phyloP scores from a whole-genome alignment of 179 eudicot species.

The Spergularia azorica region DNA sequence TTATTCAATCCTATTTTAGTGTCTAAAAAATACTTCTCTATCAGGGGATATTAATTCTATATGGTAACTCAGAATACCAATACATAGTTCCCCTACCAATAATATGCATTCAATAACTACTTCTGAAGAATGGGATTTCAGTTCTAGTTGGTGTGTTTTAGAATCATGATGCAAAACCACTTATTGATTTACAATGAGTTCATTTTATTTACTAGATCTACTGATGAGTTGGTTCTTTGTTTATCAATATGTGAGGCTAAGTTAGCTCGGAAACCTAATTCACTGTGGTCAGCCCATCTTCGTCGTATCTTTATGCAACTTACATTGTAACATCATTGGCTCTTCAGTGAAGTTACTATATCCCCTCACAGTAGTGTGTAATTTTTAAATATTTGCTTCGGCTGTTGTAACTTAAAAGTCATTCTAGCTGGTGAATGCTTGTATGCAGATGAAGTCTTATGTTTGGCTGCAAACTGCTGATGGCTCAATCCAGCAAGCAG shows the following conservation, averaged over 20 bases:
- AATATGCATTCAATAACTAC: too few relatives aligned
- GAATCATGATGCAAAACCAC: neutral
- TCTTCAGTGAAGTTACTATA: neutral
- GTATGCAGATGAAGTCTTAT: constrained; percentile 62
- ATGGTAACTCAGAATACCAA: too few relatives aligned
- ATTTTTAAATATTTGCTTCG: neutral
- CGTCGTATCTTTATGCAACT: neutral
- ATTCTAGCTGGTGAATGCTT: neutral
- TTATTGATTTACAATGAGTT: neutral
- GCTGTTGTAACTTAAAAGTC: neutral
- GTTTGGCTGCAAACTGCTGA: constrained; percentile 83
- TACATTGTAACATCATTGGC: neutral
- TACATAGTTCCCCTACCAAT: too few relatives aligned
- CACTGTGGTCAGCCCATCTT: neutral
- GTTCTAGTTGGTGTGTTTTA: neutral
- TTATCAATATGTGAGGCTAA: neutral
- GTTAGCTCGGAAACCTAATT: neutral
- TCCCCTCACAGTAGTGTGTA: neutral
- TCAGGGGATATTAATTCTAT: too few relatives aligned
- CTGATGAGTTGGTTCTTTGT: neutral
- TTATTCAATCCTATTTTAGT: too few relatives aligned
- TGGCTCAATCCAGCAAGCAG: constrained; percentile 82
- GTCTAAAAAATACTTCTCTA: too few relatives aligned
- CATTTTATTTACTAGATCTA: too few relatives aligned
- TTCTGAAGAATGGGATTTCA: too few relatives aligned